Evolutionary conservation across 805 yeast genomes (phyloP), one percentile per base, ranked within the genome.

Genomic region (Zygosaccharomyces siamensis): DNA sequence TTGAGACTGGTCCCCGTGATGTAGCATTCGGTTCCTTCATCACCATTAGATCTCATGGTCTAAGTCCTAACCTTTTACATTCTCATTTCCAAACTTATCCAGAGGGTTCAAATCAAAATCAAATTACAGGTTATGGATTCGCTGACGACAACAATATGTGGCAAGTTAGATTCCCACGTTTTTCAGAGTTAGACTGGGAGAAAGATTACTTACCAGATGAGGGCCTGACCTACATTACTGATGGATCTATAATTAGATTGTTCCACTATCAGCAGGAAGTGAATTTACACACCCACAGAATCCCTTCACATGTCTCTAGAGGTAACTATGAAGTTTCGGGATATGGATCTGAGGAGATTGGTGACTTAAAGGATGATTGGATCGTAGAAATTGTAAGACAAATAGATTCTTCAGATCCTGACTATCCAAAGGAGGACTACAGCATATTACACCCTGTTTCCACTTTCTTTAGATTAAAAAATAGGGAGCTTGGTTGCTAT

Each of bases 321-420:
- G 62, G 74, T 27, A 74, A 76, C 51, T 76, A 46, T 51, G 92
- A 85, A 66, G 89, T 81, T 31, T 79, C 90, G 23, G 81, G 88
- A 44, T 86, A 86, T 63, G 93, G 93, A 49, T 75, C 78, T 64
- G 69, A 75, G 47, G 70, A 75, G 3, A 61, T 76, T 52, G 93
- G 92, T 51, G 93, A 86, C 66, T 64, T 64, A 26, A 83, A 83
- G 62, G 95, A 86, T 69, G 80, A 86, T 62, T 86, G 95, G 95
- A 65, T 78, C 43, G 69, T 86, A 47, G 92, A 86, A 68, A 73
- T 85, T 53, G 79, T 77, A 48, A 81, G 81, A 49, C 87, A 82
- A 62, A 57, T 71, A 37, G 79, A 78, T 28, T 53, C 68, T 14
- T 57, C 61, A 5, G 60, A 63, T 40, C 50, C 61, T 3, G 49